Conservation (phyloP, 441 rosid genomes). For the Gossypium schwendimanii region DNA sequence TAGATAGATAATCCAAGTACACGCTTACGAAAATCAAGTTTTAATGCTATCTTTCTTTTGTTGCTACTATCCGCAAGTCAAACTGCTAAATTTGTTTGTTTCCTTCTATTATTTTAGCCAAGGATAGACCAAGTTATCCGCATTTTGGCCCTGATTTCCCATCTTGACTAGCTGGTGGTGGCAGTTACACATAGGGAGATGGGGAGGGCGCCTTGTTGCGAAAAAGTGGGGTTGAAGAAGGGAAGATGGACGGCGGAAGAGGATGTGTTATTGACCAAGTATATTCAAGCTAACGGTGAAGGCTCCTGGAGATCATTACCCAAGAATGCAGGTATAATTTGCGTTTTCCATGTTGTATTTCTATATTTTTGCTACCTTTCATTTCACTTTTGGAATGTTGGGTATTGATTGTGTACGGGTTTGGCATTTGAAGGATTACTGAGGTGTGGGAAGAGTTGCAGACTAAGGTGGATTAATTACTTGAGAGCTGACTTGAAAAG, state of each 20-base stretch:
- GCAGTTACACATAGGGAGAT: slow-evolving; percentile 20
- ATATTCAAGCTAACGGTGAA: slow-evolving; percentile 68
- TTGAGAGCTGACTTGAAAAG: slow-evolving; percentile 64
- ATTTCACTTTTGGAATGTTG: neutral
- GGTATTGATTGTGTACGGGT: neutral
- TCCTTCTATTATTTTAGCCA: neutral
- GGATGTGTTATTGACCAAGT: slow-evolving; percentile 49
- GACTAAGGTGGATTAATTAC: slow-evolving; percentile 83
- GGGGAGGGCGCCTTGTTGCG: slow-evolving; percentile 94
- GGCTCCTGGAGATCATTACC: slow-evolving; percentile 89
- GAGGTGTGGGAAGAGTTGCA: slow-evolving; percentile 90
- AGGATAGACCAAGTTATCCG: neutral
- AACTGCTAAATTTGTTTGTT: neutral
- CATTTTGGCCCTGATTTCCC: neutral
- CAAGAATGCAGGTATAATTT: slow-evolving; percentile 56
- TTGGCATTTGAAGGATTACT: slow-evolving; percentile 38
- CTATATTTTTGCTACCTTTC: neutral
- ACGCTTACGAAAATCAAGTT: neutral
- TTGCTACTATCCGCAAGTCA: neutral
- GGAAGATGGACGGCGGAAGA: slow-evolving; percentile 90
- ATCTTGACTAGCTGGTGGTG: neutral
- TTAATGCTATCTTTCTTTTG: neutral
- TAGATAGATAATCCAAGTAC: neutral
- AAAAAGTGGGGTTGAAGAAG: slow-evolving; percentile 68
- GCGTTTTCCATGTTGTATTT: neutral